Conservation (phyloP, 1,284 basidiomycete species). For the Naganishia albida region DNA sequence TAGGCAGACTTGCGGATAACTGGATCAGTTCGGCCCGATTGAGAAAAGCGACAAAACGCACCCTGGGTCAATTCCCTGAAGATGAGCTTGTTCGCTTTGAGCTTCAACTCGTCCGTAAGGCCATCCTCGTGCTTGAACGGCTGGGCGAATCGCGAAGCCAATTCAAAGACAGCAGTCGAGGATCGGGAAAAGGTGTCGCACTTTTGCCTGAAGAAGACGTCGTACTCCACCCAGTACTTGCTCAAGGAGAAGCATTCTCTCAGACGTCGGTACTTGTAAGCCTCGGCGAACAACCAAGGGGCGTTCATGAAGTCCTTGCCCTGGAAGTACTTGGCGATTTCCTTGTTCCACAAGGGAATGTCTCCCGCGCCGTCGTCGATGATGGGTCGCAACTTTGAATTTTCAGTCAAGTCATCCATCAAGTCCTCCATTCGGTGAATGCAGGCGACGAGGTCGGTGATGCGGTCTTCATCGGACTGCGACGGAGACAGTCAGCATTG, state of each 20-base stretch:
- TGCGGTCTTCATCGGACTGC: constrained; percentile 76
- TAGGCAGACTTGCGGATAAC: constrained; percentile 68
- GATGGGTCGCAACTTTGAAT: constrained; percentile 78
- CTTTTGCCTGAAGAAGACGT: constrained; percentile 83
- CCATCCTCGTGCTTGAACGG: constrained; percentile 69
- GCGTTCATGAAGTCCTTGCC: constrained; percentile 74
- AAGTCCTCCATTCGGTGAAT: constrained; percentile 82
- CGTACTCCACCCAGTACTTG: constrained; percentile 87
- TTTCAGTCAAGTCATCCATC: constrained; percentile 76
- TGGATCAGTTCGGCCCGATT: background rate
- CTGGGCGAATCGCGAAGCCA: constrained; percentile 88
- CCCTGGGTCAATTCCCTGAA: constrained; percentile 93
- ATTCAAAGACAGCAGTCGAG: constrained; percentile 87
- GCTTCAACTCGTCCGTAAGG: constrained; percentile 62
- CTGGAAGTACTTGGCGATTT: constrained; percentile 89
- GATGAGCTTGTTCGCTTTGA: constrained; percentile 80
- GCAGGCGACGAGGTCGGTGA: constrained; percentile 82
- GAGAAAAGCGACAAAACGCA: constrained; percentile 41
- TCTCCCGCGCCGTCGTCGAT: constrained; percentile 92
- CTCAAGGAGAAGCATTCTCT: constrained; percentile 93
- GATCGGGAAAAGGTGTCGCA: constrained; percentile 97
- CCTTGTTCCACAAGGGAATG: constrained; percentile 95
- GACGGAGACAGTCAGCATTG: background rate
- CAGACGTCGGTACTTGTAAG: constrained; percentile 95
- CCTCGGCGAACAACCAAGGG: constrained; percentile 64